Base-by-base conservation (phyloP, 495 filamentous ascomycete species). In the Tetracladium setigerum region DNA sequence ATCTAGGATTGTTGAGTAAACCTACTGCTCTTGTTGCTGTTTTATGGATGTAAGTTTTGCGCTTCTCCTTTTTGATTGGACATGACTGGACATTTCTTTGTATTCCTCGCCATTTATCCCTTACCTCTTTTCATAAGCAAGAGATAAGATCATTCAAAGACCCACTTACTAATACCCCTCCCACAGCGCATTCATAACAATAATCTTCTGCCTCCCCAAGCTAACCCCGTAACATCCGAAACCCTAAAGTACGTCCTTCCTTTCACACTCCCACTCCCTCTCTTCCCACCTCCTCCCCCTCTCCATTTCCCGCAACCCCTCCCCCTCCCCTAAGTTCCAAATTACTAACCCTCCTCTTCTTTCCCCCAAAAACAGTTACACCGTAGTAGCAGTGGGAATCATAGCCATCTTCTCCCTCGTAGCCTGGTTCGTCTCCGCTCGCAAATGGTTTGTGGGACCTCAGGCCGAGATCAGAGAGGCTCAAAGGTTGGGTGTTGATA, bases 161-260 rank as follows among this genome's bases (percentile, higher is more conserved):
- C 22, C 22, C 22, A 27, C 22, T 27, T 27, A 27, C 22, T 7
- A 27, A 27, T 27, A 27, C 7, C 22, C 22, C 7, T 27, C 7
- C 7, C 7, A 7, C 22, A 27, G 22, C 40, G 44, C 52, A 5
- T 81, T 82, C 47, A 77, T 80, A 46, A 69, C 69, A 16, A 67
- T 82, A 30, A 65, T 84, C 12, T 84, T 84, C 61, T 84, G 80
- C 57, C 69, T 84, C 81, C 81, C 0, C 74, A 76, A 1, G 65
- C 66, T 12, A 69, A 83, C 37, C 81, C 79, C 1, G 79, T 83
- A 18, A 75, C 68, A 2, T 68, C 64, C 7, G 65, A 73, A 51
- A 81, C 72, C 17, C 62, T 84, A 53, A 60, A 60, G 22, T 27
- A 27, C 22, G 22, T 27, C 22, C 22, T 7, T n/a, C n/a, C n/a